Percentiles rank a stretch among this genome's conserved stretches.
Conservation (phyloP, 768 basidiomycete genomes). For the Tricholoma matsutake region DNA sequence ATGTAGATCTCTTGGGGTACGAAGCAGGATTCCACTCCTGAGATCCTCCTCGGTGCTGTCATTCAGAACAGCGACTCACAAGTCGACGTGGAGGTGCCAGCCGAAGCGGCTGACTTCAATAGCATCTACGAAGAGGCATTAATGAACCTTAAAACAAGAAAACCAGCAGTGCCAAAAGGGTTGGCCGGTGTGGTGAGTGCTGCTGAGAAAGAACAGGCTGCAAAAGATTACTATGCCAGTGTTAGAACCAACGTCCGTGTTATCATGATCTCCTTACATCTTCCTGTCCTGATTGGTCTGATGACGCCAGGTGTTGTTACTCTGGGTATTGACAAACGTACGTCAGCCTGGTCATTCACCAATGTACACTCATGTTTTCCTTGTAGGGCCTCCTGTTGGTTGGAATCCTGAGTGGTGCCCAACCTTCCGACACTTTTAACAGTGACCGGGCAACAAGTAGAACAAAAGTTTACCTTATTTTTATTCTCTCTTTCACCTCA, state of each 20-base stretch:
- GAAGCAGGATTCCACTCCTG: slow-evolving; percentile 77
- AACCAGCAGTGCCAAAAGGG: slow-evolving; percentile 32
- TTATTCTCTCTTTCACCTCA: slow-evolving; percentile 80
- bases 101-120: slow-evolving; percentile 79
- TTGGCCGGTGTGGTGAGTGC: slow-evolving; percentile 31
- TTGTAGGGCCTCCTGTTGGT: slow-evolving; percentile 67
- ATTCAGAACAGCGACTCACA: slow-evolving; percentile 76
- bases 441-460: slow-evolving; percentile 43
- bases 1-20: slow-evolving; percentile 89
- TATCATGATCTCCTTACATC: neutral
- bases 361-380: neutral
- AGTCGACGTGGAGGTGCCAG: slow-evolving; percentile 85
- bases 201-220: slow-evolving; percentile 68
- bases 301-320: slow-evolving; percentile 52
- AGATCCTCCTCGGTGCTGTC: slow-evolving; percentile 80
- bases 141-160: slow-evolving; percentile 61
- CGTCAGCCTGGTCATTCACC: slow-evolving; percentile 1
- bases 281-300: neutral
- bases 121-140: slow-evolving; percentile 83
- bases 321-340: slow-evolving; percentile 86
- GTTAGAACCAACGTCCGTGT: slow-evolving; percentile 70
- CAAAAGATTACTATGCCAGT: slow-evolving; percentile 85
- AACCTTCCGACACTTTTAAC: slow-evolving; percentile 59
- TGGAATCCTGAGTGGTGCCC: slow-evolving; percentile 59
- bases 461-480: slow-evolving; percentile 73